Base-by-base conservation (phyloP, 208 protist genomes). In the Wallacemonas sp. region DNA sequence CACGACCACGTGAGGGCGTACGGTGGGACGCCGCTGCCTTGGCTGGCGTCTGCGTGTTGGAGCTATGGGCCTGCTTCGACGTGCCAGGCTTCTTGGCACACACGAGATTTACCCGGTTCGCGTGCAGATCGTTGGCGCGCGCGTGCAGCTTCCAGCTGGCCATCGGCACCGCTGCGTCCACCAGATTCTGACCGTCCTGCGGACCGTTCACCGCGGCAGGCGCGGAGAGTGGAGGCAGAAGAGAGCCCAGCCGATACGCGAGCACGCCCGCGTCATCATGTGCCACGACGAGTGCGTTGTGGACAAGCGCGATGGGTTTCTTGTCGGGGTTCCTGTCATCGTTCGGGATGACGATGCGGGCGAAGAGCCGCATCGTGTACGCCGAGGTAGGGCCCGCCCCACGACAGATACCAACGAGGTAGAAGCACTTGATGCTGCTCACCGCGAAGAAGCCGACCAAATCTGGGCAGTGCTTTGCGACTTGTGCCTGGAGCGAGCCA, bases 241-340 rank as follows among this genome's bases (percentile, higher is more conserved):
- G 74, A 14, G 74, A 68, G 17, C 54, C 45, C 9, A 95, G 62
- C 11, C 64, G 28, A 58, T 87, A 95, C 12, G 79, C 53, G 4
- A 75, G 51, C 33, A 95, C 70, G 2, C 76, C 90, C 14, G 79
- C 71, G 17, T 72, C 74, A 45, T 95, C 90, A 67, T 95, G 90
- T 0, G 90, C 73, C n/a, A 95, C 80, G 11, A 82, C 66, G 2
- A 93, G 17, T 27, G 75, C 49, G 28, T 83, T 80, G 34, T 84
- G 78, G 6, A 82, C 60, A 14, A 93, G 64, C 2, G 80, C 76
- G 61, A 96, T 79, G 12, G 87, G 85, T 58, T 96, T 96, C 77
- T 96, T 96, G 66, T 96, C 90, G 0, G 86, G 82, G 38, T 96
- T 90, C 28, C 65, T 70, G 1, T 21, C 26, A 34, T 96, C 90